Conservation (phyloP, 106 monocot species). For the Narthecium ossifragum region DNA sequence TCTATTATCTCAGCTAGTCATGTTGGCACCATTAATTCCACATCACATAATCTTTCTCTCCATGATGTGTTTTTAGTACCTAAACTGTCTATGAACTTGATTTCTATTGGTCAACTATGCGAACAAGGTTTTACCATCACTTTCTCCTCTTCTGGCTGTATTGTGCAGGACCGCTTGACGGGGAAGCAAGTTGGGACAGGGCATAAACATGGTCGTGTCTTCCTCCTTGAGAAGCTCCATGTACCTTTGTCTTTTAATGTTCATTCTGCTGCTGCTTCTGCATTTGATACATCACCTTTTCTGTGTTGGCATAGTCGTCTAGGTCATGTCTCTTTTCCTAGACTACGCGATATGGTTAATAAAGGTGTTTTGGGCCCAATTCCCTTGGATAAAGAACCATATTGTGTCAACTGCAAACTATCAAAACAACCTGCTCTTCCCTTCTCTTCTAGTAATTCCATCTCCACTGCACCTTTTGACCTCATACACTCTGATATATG, state of each 20-base stretch:
- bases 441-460: neutral
- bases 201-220: neutral
- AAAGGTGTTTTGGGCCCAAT: neutral
- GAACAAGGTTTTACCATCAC: neutral
- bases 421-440: neutral
- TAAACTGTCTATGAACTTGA: neutral
- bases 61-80: neutral
- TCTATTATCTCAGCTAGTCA: neutral
- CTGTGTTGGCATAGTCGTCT: neutral
- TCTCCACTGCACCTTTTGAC: neutral
- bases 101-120: neutral
- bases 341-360: neutral
- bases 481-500: neutral
- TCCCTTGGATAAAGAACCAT: neutral
- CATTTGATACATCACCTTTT: neutral
- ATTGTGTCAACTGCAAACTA: neutral
- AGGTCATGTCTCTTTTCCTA: slow-evolving; percentile 4
- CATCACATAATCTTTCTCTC: neutral
- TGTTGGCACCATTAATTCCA: neutral
- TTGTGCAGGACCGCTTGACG: slow-evolving; percentile 3
- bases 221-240: neutral
- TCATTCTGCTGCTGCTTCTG: neutral
- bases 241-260: neutral
- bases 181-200: slow-evolving; percentile 5
- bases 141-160: neutral